Percentiles rank a stretch among this genome's conserved stretches.
Evolutionary conservation across 2,329 filamentous ascomycete species (phyloP).

Genomic region (Ascochyta pisi): DNA sequence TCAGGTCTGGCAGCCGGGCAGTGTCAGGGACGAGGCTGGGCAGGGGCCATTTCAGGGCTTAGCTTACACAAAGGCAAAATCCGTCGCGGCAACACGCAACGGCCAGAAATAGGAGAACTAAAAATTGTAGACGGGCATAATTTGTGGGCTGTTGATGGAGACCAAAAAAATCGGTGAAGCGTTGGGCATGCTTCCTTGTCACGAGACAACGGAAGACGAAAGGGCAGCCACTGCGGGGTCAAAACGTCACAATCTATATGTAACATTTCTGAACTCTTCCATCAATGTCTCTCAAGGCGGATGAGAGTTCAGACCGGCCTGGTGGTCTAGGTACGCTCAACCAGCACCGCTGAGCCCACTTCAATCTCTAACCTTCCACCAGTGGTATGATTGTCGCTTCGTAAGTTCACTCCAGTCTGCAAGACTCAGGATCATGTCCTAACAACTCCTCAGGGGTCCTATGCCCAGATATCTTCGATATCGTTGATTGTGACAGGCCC

Average conservation of each 20-base stretch:
- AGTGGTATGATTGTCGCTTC: constrained; percentile 45
- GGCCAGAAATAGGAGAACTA: not conserved
- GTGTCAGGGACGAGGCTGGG: constrained; percentile 17
- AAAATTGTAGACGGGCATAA: too few species aligned
- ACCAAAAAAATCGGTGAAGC: too few species aligned
- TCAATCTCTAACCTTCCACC: not conserved
- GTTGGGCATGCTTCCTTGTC: too few species aligned
- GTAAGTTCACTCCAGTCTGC: not conserved
- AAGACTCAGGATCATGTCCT: not conserved
- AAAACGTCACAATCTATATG: not conserved
- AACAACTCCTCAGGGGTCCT: not conserved
- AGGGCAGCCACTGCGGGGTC: too few species aligned
- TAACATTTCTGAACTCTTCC: rapidly evolving
- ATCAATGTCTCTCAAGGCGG: constrained; percentile 6
- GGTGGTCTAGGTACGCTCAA: constrained; percentile 30
- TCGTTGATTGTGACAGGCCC: constrained; percentile 46
- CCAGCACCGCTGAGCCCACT: too few species aligned
- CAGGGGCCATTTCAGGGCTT: constrained; percentile 8
- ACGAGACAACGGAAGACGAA: too few species aligned
- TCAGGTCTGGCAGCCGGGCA: constrained; percentile 19
- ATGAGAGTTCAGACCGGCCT: constrained; percentile 22
- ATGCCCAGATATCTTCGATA: constrained; percentile 31
- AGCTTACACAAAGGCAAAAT: constrained; percentile 1
- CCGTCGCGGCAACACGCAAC: not conserved
- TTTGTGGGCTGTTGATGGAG: too few species aligned